Base-by-base conservation (phyloP, 2,329 filamentous ascomycete species). In the Neofusicoccum umdonicola region DNA sequence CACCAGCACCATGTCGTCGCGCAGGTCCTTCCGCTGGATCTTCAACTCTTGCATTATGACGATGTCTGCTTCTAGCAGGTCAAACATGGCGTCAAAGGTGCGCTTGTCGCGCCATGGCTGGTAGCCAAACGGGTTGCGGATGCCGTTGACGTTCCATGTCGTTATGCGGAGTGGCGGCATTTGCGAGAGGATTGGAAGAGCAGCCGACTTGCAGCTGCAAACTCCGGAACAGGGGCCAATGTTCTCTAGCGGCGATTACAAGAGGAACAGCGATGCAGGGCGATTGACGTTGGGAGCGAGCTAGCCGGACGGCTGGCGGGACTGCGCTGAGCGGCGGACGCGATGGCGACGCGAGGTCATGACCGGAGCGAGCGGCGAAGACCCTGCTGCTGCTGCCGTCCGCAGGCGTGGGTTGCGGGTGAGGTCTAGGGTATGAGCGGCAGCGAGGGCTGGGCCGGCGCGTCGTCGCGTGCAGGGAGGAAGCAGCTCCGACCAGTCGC, bases 21-120 rank as follows among this genome's bases (percentile, higher is more conserved):
- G 85, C 1, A 99, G 82, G 70, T 97, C 93, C 74, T 97, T 97
- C 65, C 90, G 86, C 74, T 98, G 95, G 45, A 98, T 97, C 79
- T 98, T 99, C 48, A 92, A 89, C 78, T 98, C 95, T 77, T 99
- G 95, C 82, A 98, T 93, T 65, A 97, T 85, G 17, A 98, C 88
- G 68, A 99, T 95, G 76, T 99, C 95, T 62, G 93, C 88, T 75
- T 95, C 91, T 6, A 99, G 85, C 48, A 90, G 91, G 69, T 97
- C 91, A 78, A 99, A 98, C 95, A 98, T 98, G 69, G 89, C 85
- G 51, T 76, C 74, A 71, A 82, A 83, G 13, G 80, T 78, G 65
- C 80, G 75, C 27, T 74, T 76, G 50, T 75, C 72, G 70, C 81
- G 79, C 82, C 82, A 84, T 79, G 82, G 82, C 69, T 81, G 79